Evolutionary conservation across 306 rosid species (phyloP).

Genomic region (Lithocarpus polystachyus): DNA sequence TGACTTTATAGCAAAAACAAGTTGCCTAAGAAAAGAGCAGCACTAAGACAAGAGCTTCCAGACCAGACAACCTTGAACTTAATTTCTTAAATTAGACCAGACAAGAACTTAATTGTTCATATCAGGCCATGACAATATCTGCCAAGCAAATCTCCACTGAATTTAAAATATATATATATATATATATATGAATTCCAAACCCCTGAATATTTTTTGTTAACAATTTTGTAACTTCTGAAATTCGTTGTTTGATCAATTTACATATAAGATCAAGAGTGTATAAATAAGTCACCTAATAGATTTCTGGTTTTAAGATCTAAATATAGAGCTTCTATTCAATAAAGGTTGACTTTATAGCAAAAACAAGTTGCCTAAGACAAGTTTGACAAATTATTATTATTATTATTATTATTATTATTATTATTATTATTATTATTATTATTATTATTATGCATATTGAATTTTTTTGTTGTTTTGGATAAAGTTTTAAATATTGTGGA

Average conservation of each 20-base stretch:
- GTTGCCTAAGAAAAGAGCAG: background rate
- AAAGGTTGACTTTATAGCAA: background rate
- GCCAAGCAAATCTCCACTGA: too few species aligned
- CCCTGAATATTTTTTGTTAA: background rate
- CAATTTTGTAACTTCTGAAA: background rate
- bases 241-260: background rate
- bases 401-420: too few species aligned
- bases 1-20: background rate
- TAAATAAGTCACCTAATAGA: background rate
- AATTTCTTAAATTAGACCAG: background rate
- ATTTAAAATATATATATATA: background rate
- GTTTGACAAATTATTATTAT: too few species aligned
- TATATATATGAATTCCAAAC: background rate
- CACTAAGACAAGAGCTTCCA: background rate
- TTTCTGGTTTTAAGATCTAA: too few species aligned
- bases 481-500: too few species aligned
- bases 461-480: too few species aligned
- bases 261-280: background rate
- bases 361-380: background rate
- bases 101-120: background rate
- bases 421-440: too few species aligned
- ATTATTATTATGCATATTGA: too few species aligned
- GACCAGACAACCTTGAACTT: background rate
- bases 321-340: background rate
- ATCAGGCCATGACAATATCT: background rate